Evolutionary conservation across 2,329 filamentous ascomycete species (phyloP).

Genomic region (Ophiostoma tasmaniense): DNA sequence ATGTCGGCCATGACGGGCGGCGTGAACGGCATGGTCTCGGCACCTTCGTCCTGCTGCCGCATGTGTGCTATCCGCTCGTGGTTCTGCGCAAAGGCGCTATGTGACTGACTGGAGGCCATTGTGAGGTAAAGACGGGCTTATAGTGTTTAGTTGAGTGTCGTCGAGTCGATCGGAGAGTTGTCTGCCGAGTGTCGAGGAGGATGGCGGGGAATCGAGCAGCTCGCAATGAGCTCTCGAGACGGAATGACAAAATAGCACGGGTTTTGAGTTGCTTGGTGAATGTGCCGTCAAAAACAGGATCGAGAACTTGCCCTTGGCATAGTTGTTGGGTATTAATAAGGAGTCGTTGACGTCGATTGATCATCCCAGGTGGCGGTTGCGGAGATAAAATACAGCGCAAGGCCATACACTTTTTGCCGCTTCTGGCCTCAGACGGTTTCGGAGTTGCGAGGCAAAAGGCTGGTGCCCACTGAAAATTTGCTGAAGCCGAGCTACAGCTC

Average conservation of each 20-base stretch:
- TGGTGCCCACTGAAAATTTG: neutral
- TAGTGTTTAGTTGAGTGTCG: neutral
- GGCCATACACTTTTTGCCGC: neutral
- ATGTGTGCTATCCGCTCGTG: conserved; percentile 31
- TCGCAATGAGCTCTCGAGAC: conserved; percentile 14
- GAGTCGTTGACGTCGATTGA: neutral
- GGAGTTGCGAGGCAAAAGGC: conserved; percentile 3
- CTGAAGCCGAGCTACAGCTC: neutral
- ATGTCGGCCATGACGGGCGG: conserved; percentile 29
- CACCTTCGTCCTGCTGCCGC: conserved; percentile 26
- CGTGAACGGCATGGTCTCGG: conserved; percentile 26
- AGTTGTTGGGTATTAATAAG: neutral
- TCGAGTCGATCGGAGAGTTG: neutral
- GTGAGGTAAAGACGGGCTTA: neutral
- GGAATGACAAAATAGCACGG: neutral
- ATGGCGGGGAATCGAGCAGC: conserved; percentile 3
- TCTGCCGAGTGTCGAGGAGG: conserved; percentile 1
- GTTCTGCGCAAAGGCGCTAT: conserved; percentile 27
- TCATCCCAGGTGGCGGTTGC: neutral
- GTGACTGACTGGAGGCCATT: conserved; percentile 13
- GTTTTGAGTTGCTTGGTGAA: neutral
- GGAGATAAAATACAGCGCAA: conserved; percentile 3
- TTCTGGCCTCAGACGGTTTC: neutral
- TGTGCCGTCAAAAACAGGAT: neutral
- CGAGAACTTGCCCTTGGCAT: neutral